A percentile compares a stretch with the other conserved stretches of the same genome.
These are phyloP conservation scores for Kregervanrija pseudodelftensis DNA, from an alignment of 805 yeast species.

Conservation along the genomic window DNA sequence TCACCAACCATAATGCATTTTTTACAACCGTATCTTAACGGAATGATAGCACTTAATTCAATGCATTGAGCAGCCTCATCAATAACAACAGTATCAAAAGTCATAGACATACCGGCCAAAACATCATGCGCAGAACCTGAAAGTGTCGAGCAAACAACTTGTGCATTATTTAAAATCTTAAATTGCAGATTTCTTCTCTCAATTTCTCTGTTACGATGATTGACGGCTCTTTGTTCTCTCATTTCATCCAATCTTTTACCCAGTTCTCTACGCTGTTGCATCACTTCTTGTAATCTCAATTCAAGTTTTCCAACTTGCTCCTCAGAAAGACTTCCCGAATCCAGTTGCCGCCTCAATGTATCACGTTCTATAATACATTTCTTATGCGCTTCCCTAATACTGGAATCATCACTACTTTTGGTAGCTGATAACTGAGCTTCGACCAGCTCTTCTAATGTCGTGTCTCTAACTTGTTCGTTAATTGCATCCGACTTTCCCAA, in stretches of 20 bases:
- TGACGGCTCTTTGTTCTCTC: conserved; percentile 64
- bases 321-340: conserved; percentile 21
- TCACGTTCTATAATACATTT: conserved; percentile 54
- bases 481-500: conserved; percentile 87
- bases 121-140: conserved; percentile 94
- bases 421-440: conserved; percentile 47
- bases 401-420: conserved; percentile 34
- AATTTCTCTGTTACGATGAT: conserved; percentile 67
- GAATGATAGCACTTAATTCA: conserved; percentile 85
- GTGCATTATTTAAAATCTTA: conserved; percentile 62
- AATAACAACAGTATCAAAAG: conserved; percentile 83
- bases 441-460: conserved; percentile 80
- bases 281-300: conserved; percentile 45
- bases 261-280: conserved; percentile 54
- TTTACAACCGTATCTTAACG: conserved; percentile 83
- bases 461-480: conserved; percentile 70
- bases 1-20: conserved; percentile 97
- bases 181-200: conserved; percentile 72
- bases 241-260: conserved; percentile 72
- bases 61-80: conserved; percentile 99
- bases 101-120: conserved; percentile 62
- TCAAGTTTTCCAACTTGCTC: conserved; percentile 45
- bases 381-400: conserved; percentile 43
- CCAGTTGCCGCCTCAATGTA: conserved; percentile 36
- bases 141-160: conserved; percentile 83